phyloP scores from a whole-genome alignment of 2,329 filamentous ascomycete species.

The Hypoxylon sp. region DNA sequence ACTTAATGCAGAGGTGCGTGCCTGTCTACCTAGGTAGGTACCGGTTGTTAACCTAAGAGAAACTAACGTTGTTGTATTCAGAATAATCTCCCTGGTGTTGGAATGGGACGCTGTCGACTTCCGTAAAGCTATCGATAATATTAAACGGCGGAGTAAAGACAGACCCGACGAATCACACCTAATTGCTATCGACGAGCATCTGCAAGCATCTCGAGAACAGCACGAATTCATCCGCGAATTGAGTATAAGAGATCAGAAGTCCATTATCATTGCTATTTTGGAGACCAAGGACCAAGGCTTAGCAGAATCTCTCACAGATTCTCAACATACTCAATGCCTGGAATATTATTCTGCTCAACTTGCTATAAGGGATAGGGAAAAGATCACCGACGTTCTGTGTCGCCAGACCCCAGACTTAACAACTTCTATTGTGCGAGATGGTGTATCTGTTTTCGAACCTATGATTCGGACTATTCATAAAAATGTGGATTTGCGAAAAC shows the following conservation, averaged over 20 bases:
- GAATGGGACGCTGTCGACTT: conserved; percentile 82
- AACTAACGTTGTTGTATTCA: conserved; percentile 51
- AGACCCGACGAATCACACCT: conserved; percentile 73
- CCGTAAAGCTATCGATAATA: conserved; percentile 73
- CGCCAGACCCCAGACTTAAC: conserved; percentile 78
- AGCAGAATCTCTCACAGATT: conserved; percentile 65
- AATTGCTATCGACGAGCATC: conserved; percentile 71
- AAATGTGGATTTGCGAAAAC: conserved; percentile 78
- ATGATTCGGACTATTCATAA: conserved; percentile 81
- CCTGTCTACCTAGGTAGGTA: background rate
- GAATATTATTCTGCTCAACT: conserved; percentile 81
- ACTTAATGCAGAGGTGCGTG: conserved; percentile 74
- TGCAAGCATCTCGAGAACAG: conserved; percentile 66
- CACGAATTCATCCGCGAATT: conserved; percentile 72
- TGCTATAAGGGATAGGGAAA: conserved; percentile 79
- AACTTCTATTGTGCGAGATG: conserved; percentile 76
- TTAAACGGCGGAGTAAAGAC: conserved; percentile 72
- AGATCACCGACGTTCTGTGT: conserved; percentile 77
- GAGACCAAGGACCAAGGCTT: conserved; percentile 64
- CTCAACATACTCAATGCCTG: conserved; percentile 74
- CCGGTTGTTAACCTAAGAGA: background rate
- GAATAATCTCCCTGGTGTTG: conserved; percentile 81
- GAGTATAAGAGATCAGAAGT: conserved; percentile 67
- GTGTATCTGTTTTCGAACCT: conserved; percentile 78
- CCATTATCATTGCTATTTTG: conserved; percentile 78